Conservation (phyloP, 495 filamentous ascomycete species). For the Cudoniella acicularis region DNA sequence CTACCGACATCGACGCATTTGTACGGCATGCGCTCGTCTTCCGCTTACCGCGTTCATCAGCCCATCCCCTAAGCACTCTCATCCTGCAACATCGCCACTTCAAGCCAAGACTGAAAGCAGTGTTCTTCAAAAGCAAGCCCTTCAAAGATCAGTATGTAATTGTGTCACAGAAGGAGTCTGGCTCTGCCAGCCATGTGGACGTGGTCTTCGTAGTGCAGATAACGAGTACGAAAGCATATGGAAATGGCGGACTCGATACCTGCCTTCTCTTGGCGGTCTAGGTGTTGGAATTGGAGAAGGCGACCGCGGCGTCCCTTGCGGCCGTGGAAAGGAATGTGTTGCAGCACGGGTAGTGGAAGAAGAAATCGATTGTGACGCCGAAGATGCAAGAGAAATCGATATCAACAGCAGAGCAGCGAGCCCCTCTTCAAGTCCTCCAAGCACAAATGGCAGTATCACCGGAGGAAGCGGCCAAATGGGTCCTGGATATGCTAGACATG, state of each 20-base stretch:
- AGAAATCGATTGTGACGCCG: constrained; percentile 73
- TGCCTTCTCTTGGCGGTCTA: constrained; percentile 70
- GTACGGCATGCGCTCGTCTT: constrained; percentile 63
- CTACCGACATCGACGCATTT: constrained; percentile 74
- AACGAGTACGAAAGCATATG: constrained; percentile 73
- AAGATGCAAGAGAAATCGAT: constrained; percentile 46
- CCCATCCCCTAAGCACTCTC: background rate
- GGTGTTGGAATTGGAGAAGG: constrained; percentile 88
- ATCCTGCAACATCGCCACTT: background rate
- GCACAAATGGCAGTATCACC: constrained; percentile 2
- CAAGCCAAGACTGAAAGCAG: constrained; percentile 24
- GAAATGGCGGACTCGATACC: constrained; percentile 86
- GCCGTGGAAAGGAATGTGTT: constrained; percentile 64
- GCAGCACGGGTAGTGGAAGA: constrained; percentile 70
- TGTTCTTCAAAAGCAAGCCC: constrained; percentile 11
- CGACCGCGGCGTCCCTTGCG: constrained; percentile 80
- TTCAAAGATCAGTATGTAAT: constrained; percentile 61
- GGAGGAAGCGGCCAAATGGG: constrained; percentile 27
- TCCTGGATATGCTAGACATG: constrained; percentile 73
- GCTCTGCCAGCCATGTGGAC: constrained; percentile 78
- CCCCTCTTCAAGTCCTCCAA: constrained; percentile 14
- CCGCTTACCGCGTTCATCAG: constrained; percentile 45
- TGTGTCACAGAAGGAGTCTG: constrained; percentile 63
- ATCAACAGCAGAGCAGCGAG: constrained; percentile 26
- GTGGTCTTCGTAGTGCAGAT: constrained; percentile 62